Conservation (phyloP, 1,139 yeast species). For the Sugiyamaella sp. region DNA sequence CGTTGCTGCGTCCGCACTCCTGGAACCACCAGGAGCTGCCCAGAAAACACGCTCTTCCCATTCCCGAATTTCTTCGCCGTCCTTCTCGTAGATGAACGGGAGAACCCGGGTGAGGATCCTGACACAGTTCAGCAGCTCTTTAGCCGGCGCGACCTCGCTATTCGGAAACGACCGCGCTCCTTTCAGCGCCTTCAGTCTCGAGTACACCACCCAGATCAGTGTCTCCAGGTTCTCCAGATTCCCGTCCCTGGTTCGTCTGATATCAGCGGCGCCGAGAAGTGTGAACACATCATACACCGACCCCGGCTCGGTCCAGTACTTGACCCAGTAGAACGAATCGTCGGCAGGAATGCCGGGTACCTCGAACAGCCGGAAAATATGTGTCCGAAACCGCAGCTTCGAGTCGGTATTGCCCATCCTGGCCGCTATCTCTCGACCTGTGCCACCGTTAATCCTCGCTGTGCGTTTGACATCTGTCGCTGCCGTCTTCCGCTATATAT, state of each 20-base stretch:
- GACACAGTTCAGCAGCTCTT: constrained; percentile 57
- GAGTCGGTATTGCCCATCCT: constrained; percentile 76
- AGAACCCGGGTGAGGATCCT: constrained; percentile 66
- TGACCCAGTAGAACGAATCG: constrained; percentile 60
- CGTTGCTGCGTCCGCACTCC: background rate
- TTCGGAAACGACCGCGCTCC: constrained; percentile 37
- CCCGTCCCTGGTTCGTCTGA: constrained; percentile 60
- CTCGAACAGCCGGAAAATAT: constrained; percentile 65
- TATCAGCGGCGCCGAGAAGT: constrained; percentile 58
- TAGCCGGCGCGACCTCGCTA: constrained; percentile 35
- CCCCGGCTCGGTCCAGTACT: constrained; percentile 51
- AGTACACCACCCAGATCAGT: constrained; percentile 51
- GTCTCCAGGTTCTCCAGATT: constrained; percentile 60
- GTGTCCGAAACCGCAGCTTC: constrained; percentile 60
- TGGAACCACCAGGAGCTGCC: no score
- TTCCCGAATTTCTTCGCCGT: constrained; percentile 40
- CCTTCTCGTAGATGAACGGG: constrained; percentile 64
- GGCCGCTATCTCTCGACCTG: background rate
- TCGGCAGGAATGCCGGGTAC: constrained; percentile 48
- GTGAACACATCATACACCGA: constrained; percentile 59
- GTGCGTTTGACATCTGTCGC: background rate
- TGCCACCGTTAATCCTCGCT: background rate
- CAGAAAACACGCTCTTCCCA: constrained; percentile 51
- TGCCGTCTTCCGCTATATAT: background rate
- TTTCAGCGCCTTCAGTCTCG: constrained; percentile 42